Evolutionary conservation across 257 asterid species (phyloP).

Genomic region (Cynanchum wilfordii): DNA sequence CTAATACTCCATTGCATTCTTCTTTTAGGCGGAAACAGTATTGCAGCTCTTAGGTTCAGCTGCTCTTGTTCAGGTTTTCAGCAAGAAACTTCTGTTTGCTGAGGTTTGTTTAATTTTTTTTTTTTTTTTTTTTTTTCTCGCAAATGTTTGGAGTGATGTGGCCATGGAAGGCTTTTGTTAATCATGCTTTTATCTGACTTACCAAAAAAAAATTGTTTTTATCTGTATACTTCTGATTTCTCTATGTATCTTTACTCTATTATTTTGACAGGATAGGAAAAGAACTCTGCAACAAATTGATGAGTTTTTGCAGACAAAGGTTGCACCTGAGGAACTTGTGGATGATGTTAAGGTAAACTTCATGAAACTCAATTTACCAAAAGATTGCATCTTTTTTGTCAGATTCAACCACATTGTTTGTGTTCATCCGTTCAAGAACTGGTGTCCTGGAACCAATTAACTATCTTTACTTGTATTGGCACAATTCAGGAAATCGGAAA

Average conservation of each 20-base stretch:
- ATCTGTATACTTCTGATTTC: no score
- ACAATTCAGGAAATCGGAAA: slow-evolving; percentile 69
- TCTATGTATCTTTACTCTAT: slow-evolving; percentile 10
- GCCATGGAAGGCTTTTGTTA: neutral
- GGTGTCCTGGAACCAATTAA: no score
- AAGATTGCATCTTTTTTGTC: neutral
- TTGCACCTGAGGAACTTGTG: slow-evolving; percentile 76
- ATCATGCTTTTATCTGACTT: no score
- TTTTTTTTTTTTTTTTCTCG: no score
- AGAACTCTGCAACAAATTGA: slow-evolving; percentile 66
- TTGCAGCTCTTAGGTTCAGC: slow-evolving; percentile 89
- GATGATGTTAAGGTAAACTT: slow-evolving; percentile 76
- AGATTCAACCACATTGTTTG: neutral
- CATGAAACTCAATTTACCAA: neutral
- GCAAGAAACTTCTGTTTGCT: slow-evolving; percentile 85
- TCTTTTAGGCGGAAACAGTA: slow-evolving; percentile 72
- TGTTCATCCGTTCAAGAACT: neutral
- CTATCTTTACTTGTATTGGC: slow-evolving; percentile 1
- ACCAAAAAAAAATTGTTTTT: no score
- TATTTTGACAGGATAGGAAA: slow-evolving; percentile 71
- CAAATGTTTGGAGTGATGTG: slow-evolving; percentile 1
- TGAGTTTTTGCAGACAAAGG: slow-evolving; percentile 58
- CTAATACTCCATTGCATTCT: slow-evolving; percentile 13
- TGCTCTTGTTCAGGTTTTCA: slow-evolving; percentile 68
- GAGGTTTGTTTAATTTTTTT: slow-evolving; percentile 46